Conservation (phyloP, 2,329 filamentous ascomycete genomes). For the Fusarium mangiferae region DNA sequence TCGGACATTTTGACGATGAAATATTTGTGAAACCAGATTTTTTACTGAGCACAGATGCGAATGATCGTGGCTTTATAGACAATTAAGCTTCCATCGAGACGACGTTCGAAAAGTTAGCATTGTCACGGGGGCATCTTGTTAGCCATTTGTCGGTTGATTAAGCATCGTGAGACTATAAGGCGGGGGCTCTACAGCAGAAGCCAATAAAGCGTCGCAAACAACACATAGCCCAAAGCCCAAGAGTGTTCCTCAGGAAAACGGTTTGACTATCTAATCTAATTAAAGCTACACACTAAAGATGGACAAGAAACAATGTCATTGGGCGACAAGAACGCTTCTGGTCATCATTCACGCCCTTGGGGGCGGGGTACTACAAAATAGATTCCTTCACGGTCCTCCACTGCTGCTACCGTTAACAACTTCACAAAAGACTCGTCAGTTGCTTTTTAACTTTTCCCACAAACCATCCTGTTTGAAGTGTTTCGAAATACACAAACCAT, state of each 20-base stretch:
- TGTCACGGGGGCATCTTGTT: neutral
- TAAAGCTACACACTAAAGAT: accelerated
- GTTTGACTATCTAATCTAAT: neutral
- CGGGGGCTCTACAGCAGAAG: neutral
- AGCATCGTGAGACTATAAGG: slow-evolving; percentile 1
- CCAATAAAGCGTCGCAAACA: neutral
- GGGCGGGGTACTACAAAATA: slow-evolving; percentile 7
- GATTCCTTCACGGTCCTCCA: neutral
- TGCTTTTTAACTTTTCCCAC: neutral
- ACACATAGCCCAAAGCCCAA: too few species aligned
- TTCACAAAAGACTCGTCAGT: neutral
- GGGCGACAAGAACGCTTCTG: neutral
- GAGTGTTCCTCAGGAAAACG: accelerated
- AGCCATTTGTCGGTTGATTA: neutral
- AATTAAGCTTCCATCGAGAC: neutral
- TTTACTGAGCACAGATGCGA: accelerated
- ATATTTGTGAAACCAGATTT: accelerated
- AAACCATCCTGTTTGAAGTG: neutral
- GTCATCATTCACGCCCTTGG: slow-evolving; percentile 15
- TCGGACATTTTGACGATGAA: neutral
- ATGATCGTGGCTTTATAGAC: accelerated
- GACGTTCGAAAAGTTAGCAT: too few species aligned
- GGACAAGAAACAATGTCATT: neutral
- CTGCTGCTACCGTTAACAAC: neutral
- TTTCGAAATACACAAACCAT: neutral